Conservation (phyloP, 257 asterid genomes). For the Fraxinus cuspidata region DNA sequence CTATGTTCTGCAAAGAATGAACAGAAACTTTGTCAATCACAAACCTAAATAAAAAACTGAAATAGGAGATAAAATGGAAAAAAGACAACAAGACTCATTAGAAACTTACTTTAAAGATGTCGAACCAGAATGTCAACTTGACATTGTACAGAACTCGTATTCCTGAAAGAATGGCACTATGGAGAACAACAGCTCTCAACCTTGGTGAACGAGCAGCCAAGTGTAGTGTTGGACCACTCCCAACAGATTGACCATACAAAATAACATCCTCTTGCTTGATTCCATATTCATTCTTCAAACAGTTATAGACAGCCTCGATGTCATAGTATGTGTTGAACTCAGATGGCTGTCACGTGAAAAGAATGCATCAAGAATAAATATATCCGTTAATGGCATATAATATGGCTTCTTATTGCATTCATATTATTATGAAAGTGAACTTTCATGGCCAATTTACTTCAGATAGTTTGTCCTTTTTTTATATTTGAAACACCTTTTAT, state of each 20-base stretch:
- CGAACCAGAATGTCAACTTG: conserved; percentile 98
- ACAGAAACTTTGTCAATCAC: conserved; percentile 24
- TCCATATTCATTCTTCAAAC: conserved; percentile 77
- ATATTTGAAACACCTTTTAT: no score
- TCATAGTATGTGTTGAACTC: conserved; percentile 92
- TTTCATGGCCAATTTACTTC: no score
- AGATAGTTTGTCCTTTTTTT: no score
- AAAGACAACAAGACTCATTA: background rate
- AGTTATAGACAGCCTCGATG: conserved; percentile 88
- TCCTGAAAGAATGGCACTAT: conserved; percentile 98
- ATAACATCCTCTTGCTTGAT: conserved; percentile 93
- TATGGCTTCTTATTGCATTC: conserved; percentile 6
- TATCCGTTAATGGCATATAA: background rate
- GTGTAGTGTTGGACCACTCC: conserved; percentile 96
- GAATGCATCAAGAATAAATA: conserved; percentile 15
- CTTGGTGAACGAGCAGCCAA: conserved; percentile 78
- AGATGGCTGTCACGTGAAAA: conserved; percentile 68
- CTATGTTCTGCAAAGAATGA: conserved; percentile 77
- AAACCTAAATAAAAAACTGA: conserved; percentile 6
- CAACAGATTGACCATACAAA: conserved; percentile 97
- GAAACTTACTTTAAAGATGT: conserved; percentile 81
- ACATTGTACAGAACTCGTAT: conserved; percentile 91
- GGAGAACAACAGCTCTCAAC: conserved; percentile 90
- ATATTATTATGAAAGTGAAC: no score
- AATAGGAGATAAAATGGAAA: background rate